These are phyloP conservation scores for Chiua virens DNA, from an alignment of 768 basidiomycete genomes.

Conservation along the genomic window DNA sequence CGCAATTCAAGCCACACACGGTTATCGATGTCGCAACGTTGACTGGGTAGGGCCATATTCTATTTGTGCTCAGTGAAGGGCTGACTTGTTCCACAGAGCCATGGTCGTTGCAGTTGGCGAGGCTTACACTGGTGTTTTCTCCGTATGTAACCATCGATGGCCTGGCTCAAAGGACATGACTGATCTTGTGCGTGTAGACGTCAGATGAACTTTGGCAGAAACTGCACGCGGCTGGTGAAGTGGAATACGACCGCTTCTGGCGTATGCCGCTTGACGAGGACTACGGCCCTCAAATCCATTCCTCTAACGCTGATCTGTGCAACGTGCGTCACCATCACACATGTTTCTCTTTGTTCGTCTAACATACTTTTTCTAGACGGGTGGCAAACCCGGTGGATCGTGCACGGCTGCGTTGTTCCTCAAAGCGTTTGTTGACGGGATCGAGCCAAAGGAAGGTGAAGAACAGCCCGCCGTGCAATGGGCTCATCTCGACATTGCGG, in stretches of 20 bases:
- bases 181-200: slow-evolving; percentile 39
- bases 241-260: slow-evolving; percentile 85
- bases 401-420: slow-evolving; percentile 88
- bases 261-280: slow-evolving; percentile 87
- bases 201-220: slow-evolving; percentile 74
- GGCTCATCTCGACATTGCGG: slow-evolving; percentile 88
- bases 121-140: slow-evolving; percentile 75
- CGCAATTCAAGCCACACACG: slow-evolving; percentile 76
- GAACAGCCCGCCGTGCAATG: slow-evolving; percentile 61
- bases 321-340: slow-evolving; percentile 38
- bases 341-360: neutral
- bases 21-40: slow-evolving; percentile 87
- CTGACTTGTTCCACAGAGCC: slow-evolving; percentile 46
- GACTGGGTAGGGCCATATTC: slow-evolving; percentile 54
- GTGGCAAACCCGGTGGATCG: slow-evolving; percentile 69
- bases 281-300: slow-evolving; percentile 72
- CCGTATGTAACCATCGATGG: slow-evolving; percentile 40
- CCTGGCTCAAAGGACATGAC: neutral
- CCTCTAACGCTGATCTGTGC: slow-evolving; percentile 78
- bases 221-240: slow-evolving; percentile 67
- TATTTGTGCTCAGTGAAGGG: neutral
- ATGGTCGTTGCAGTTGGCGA: slow-evolving; percentile 75
- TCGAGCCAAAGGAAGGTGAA: slow-evolving; percentile 58
- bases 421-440: slow-evolving; percentile 76
- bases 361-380: slow-evolving; percentile 44